Base-by-base conservation (phyloP, 1,139 yeast species). In the Magnusiomyces tetraspermus region DNA sequence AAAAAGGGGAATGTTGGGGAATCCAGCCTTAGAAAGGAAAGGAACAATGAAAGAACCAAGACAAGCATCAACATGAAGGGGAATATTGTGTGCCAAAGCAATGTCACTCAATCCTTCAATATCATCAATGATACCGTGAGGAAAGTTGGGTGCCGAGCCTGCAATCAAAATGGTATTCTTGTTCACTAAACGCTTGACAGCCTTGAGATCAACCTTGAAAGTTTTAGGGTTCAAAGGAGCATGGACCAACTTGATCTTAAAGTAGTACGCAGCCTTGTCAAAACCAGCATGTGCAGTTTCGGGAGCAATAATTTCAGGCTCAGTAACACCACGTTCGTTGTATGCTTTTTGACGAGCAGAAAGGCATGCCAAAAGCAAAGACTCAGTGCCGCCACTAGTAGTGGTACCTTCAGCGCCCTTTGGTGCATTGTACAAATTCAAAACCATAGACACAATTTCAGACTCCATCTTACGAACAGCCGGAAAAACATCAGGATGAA, bases 321-420 rank as follows among this genome's bases (percentile, higher is more conserved):
- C 68, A 0, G 79, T 76, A 51, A 88, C 77, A 1, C 92, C 86
- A 19, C 72, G 72, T 57, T 70, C 75, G 1, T 80, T 87, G 59
- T 75, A 79, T 51, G 83, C 90, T 60, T 85, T 73, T 63, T 76
- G 72, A 52, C 80, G 75, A 0, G 97, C 97, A 22, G 96, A 82
- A 51, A 92, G 73, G 53, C 96, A 90, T 0, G 97, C 81, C 63
- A 92, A 73, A 47, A 92, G 69, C 51, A 92, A 71, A 1, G 97
- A 89, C 67, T 92, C 98, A 0, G 98, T 89, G 28, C 98, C 98
- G n/a, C 98, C 98, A 1, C 94, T 83, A 1, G 97, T 84, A 0
- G 95, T 79, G n/a, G 94, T 81, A 15, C 97, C 97, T 64, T 94
- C 87, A 0, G 84, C 88, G 0, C 76, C 65, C 23, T 67, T 66